A percentile compares a stretch with the other conserved stretches of the same genome.
These are phyloP conservation scores for Fusarium azukiicola DNA, from an alignment of 2,329 filamentous ascomycete genomes.

Conservation along the genomic window DNA sequence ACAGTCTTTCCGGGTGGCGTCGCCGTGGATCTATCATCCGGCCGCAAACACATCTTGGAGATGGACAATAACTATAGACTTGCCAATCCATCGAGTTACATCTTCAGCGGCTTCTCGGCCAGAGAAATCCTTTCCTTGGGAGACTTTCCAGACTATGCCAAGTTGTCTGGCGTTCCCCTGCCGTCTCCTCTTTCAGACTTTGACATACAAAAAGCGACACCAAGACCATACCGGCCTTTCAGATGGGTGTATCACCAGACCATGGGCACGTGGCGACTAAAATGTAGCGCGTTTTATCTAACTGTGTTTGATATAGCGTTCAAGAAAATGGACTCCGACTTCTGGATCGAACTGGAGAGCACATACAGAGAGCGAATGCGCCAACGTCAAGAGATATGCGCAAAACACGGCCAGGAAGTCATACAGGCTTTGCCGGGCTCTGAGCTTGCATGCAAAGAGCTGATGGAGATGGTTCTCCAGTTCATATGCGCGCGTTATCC, in stretches of 20 bases:
- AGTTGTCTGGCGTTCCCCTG: not conserved
- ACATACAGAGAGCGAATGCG: constrained; percentile 5
- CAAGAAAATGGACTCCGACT: constrained; percentile 3
- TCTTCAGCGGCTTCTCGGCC: not conserved
- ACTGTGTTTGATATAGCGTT: not conserved
- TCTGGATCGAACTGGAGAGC: not conserved
- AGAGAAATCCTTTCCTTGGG: not conserved
- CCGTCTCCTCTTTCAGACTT: not conserved
- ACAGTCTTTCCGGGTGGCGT: not conserved
- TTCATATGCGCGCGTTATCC: constrained; percentile 5
- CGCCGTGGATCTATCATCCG: not conserved
- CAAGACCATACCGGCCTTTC: not conserved
- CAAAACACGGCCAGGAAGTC: not conserved
- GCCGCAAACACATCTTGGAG: not conserved
- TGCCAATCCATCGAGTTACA: not conserved
- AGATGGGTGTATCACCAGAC: constrained; percentile 13
- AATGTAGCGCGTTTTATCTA: no score
- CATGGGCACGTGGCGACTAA: not conserved
- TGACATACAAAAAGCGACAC: not conserved
- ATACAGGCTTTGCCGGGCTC: not conserved
- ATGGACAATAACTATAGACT: not conserved
- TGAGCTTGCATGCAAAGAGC: not conserved
- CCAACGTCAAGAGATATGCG: constrained; percentile 1
- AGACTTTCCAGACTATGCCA: not conserved
- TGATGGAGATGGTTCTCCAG: not conserved